Evolutionary conservation across 2,329 filamentous ascomycete species (phyloP), one percentile per base, ranked within the genome.

Genomic region (Fusarium vanettenii): DNA sequence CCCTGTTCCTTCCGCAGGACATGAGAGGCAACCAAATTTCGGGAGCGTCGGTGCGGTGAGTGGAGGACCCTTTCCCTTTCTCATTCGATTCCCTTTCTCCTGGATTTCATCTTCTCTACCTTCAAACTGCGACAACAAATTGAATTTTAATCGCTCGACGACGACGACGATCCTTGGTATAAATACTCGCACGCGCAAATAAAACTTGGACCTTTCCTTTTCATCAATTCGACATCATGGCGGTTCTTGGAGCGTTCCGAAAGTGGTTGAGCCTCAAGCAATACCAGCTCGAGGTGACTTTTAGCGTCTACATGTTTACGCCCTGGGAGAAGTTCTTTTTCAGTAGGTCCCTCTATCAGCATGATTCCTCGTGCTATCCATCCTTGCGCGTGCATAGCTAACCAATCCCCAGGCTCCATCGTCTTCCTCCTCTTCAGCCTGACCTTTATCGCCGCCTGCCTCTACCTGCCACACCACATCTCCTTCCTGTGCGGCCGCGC

Each of bases 271-370:
- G 95, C 84, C 91, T 95, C 84, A 99, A 99, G 89, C 92, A 95
- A 83, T 98, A 98, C 88, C 97, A 98, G 87, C 95, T 98, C 82
- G 97, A 99, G 86, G 96, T 98, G 83, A 98, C 96, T 14, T 97
- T 97, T 85, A 93, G 94, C 71, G 90, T 98, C 29, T 98, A 99
- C 89, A 98, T 99, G 94, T 93, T 98, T 79, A 98, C 95, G 41
- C 93, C 95, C 2, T 95, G 93, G 62, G 97, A 99, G 87, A 98
- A 98, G 84, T 96, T 98, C 85, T 92, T 98, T 79, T 97, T 98
- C 86, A 98, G 97, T 98, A 89, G 67, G 95, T 84, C 7, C 14
- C 27, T 31, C 60, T 57, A 33, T 35, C 31, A 18, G 6, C 14
- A 22, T 16, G 29, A 35, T 14, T 22, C 50, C 39, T n/a, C 3